These are phyloP conservation scores for Chernovozyma sophiae-reginae DNA, from an alignment of 1,139 yeast genomes.

Conservation along the genomic window DNA sequence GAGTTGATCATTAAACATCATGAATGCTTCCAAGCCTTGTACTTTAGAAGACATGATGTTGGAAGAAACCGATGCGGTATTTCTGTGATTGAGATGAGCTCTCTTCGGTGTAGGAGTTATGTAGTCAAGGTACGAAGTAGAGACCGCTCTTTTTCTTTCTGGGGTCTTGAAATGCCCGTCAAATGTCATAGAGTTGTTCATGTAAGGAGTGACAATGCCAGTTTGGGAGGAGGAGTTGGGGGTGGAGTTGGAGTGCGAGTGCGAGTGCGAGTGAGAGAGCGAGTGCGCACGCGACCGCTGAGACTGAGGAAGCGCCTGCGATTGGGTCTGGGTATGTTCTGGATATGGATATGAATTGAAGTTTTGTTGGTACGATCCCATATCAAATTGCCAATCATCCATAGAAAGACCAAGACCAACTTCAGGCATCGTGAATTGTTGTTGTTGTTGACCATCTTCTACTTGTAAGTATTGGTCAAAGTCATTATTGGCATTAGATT, in stretches of 20 bases:
- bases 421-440: constrained; percentile 4
- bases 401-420: constrained; percentile 7
- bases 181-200: neutral
- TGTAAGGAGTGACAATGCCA: constrained; percentile 3
- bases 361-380: constrained; percentile 4
- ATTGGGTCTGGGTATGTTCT: constrained; percentile 13
- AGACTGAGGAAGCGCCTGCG: constrained; percentile 15
- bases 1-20: constrained; percentile 29
- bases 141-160: constrained; percentile 22
- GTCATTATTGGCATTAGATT: constrained; percentile 1
- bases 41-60: constrained; percentile 8
- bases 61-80: constrained; percentile 18
- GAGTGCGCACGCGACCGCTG: too few relatives aligned
- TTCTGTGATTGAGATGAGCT: constrained; percentile 10
- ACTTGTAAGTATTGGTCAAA: neutral
- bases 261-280: too few relatives aligned
- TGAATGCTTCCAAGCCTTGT: constrained; percentile 28
- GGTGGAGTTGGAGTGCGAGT: too few relatives aligned
- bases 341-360: constrained; percentile 6
- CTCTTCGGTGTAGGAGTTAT: constrained; percentile 30
- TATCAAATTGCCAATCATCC: constrained; percentile 8
- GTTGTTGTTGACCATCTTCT: neutral
- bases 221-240: too few relatives aligned
- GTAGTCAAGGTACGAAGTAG: constrained; percentile 6
- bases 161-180: constrained; percentile 13